These are phyloP conservation scores for Silene uniflora DNA, from an alignment of 148 eudicot genomes.

Conservation along the genomic window DNA sequence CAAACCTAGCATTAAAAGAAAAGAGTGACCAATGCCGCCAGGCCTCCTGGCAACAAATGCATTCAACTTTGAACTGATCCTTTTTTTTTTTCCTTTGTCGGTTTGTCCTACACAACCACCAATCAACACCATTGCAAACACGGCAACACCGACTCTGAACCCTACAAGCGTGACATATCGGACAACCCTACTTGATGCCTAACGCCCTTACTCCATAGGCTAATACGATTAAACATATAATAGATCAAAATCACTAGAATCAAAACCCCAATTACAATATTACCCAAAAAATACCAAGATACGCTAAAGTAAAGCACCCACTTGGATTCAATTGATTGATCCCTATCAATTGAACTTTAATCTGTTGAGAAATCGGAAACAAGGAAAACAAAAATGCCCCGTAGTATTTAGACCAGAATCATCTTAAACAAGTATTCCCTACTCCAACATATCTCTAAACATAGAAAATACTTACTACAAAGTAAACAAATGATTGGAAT, in stretches of 20 bases:
- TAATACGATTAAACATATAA: background rate
- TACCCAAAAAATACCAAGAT: background rate
- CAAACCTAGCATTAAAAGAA: background rate
- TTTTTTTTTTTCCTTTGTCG: too few species aligned
- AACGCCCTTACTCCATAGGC: background rate
- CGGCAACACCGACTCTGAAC: background rate
- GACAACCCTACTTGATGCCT: background rate
- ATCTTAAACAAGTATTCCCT: background rate
- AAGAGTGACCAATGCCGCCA: background rate
- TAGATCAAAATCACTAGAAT: background rate
- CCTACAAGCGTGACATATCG: background rate
- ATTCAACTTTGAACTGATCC: background rate
- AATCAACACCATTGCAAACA: background rate
- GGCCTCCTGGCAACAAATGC: background rate
- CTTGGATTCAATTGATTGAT: background rate
- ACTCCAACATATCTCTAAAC: background rate
- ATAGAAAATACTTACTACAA: background rate
- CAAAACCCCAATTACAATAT: background rate
- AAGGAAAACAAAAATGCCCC: background rate
- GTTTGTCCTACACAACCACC: background rate
- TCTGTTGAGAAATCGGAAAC: background rate
- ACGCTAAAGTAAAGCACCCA: background rate
- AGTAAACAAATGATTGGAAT: too few species aligned
- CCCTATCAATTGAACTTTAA: background rate
- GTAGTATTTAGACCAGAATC: background rate